Evolutionary conservation across 192 early-diverging fungal genomes (phyloP).

Genomic region (Oehlia diaphana): DNA sequence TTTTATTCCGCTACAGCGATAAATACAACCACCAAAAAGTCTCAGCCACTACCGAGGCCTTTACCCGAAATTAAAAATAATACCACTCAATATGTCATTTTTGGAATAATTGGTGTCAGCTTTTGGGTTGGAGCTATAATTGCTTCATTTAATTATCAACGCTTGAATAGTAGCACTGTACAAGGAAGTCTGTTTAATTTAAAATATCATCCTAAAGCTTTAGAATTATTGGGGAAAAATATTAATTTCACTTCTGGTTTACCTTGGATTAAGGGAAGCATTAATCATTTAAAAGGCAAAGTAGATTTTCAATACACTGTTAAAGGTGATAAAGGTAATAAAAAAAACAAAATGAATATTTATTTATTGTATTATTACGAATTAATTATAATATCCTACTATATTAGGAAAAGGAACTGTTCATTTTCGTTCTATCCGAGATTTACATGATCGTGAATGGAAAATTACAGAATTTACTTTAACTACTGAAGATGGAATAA

Average conservation of each 20-base stretch:
- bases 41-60: not conserved
- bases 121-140: conserved; percentile 56
- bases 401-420: conserved; percentile 24
- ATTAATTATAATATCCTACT: not conserved
- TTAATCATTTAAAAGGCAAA: conserved; percentile 61
- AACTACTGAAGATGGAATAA: conserved; percentile 25
- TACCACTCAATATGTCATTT: conserved; percentile 32
- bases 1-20: not conserved
- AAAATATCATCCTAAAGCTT: conserved; percentile 49
- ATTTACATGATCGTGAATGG: conserved; percentile 7
- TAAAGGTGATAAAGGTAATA: conserved; percentile 48
- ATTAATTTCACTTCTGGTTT: conserved; percentile 53
- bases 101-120: conserved; percentile 43
- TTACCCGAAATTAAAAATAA: conserved; percentile 36
- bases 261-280: conserved; percentile 65
- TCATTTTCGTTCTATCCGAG: conserved; percentile 24
- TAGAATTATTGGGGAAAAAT: conserved; percentile 50
- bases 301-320: conserved; percentile 57
- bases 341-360: not conserved
- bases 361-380: not conserved
- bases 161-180: conserved; percentile 53
- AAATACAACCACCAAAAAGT: not conserved
- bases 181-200: conserved; percentile 60
- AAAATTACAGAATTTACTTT: conserved; percentile 22
- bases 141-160: conserved; percentile 58